phyloP scores from a whole-genome alignment of 2,329 filamentous ascomycete genomes.

The Teratosphaeria zuluensis region DNA sequence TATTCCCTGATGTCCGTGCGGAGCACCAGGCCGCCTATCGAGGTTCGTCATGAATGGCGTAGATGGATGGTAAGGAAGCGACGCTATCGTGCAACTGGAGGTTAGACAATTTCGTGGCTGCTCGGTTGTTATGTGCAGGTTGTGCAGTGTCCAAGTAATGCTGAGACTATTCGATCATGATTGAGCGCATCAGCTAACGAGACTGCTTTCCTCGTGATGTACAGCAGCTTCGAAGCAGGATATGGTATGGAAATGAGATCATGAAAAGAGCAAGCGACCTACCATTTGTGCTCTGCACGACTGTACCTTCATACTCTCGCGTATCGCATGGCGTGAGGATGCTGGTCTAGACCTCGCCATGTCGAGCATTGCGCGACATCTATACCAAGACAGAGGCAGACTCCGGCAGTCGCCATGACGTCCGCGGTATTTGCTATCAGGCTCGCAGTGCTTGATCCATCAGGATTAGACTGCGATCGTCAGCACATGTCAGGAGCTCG shows the following conservation, averaged over 20 bases:
- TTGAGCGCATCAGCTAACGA: background rate
- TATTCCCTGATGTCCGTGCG: background rate
- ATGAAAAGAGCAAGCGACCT: background rate
- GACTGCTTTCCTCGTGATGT: background rate
- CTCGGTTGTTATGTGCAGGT: background rate
- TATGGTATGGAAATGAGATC: background rate
- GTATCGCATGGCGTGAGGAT: background rate
- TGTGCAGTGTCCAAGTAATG: background rate
- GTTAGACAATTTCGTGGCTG: background rate
- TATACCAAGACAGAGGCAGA: background rate
- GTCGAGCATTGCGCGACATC: background rate
- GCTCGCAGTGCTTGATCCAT: background rate
- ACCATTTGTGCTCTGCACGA: background rate
- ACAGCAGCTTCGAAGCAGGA: background rate
- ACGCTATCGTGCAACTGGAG: background rate
- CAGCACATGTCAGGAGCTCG: background rate
- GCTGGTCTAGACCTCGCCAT: background rate
- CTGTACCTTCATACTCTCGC: background rate
- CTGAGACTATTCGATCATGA: background rate
- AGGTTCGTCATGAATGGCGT: background rate
- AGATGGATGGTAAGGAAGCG: no score
- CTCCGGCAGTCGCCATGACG: background rate
- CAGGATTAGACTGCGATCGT: background rate
- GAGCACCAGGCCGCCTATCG: background rate
- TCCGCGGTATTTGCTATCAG: background rate